phyloP scores from a whole-genome alignment of 257 asterid species.

The Verbascum thapsus region DNA sequence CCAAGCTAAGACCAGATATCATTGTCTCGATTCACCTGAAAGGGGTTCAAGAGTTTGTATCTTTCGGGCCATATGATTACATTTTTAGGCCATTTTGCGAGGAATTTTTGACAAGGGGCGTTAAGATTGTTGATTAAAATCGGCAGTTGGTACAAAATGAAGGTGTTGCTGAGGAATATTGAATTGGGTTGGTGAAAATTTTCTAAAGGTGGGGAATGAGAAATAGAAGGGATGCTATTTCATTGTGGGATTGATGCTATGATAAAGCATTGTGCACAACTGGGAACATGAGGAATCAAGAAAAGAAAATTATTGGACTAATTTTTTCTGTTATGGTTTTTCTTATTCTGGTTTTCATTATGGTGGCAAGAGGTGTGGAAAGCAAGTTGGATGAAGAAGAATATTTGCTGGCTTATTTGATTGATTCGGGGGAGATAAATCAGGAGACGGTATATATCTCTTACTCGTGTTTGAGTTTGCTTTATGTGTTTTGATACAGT shows the following conservation, averaged over 20 bases:
- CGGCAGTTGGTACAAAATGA: conserved; percentile 23
- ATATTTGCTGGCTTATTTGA: conserved; percentile 45
- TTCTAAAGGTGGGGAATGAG: conserved; percentile 19
- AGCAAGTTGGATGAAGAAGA: conserved; percentile 50
- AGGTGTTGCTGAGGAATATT: conserved; percentile 28
- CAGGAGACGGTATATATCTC: conserved; percentile 57
- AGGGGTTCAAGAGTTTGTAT: conserved; percentile 28
- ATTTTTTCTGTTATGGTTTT: conserved; percentile 46
- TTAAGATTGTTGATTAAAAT: conserved; percentile 27
- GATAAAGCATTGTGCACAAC: conserved; percentile 50
- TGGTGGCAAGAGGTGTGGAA: conserved; percentile 41
- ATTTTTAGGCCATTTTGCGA: conserved; percentile 23
- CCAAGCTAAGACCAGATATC: conserved; percentile 14
- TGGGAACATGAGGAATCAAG: conserved; percentile 49
- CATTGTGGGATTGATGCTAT: conserved; percentile 43
- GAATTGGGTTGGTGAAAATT: conserved; percentile 30
- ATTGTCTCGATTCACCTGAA: conserved; percentile 30
- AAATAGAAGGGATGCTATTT: conserved; percentile 26
- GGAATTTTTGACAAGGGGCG: conserved; percentile 35
- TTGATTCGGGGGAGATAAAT: conserved; percentile 53
- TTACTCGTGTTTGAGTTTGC: conserved; percentile 22
- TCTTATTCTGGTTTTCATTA: conserved; percentile 42
- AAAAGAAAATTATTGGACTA: conserved; percentile 43
- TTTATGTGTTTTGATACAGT: conserved; percentile 11
- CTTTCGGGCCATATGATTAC: conserved; percentile 19